Base-by-base conservation (phyloP, 208 protist species). In the Acanthamoeba divionensis region DNA sequence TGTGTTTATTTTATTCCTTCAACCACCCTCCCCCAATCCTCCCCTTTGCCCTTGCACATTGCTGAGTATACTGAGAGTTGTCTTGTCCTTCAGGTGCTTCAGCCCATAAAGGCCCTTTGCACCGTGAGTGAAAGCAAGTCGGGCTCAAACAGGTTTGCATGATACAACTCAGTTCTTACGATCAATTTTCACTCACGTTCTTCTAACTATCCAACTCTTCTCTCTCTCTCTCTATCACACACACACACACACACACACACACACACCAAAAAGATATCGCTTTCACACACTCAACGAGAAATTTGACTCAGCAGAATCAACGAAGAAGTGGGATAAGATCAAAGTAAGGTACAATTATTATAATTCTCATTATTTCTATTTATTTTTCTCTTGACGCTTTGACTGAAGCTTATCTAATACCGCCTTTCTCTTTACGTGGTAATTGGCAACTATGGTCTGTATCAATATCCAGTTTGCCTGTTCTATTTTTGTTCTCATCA, bases 101-200 rank as follows among this genome's bases (percentile, higher is more conserved):
- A 80, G n/a, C 69, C 69, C 69, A 80, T 80, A 41, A 80, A 80
- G 31, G 47, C 69, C 15, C 69, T 80, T 18, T 54, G 69, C 12
- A 55, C 69, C n/a, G 57, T 80, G 69, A 80, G 69, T 48, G 69
- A 80, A 48, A 80, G 69, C 69, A 80, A 80, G 69, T 80, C 69
- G 10, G 69, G 69, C 10, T 41, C 69, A 0, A 80, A 80, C n/a
- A 21, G 69, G 69, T 80, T n/a, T 48, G 26, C 13, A 26, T 24
- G 65, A 0, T 7, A 0, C 6, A 21, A 26, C 13, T 7, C 48
- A 1, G 65, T 31, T 8, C 48, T 31, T 45, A 1, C 21, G 31
- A 67, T 12, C 13, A 10, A 26, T 66, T 2, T 12, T 24, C 21
- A 15, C 41, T 10, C 21, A 31, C 62, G 21, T 67, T 13, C n/a